Evolutionary conservation across 2,329 filamentous ascomycete species (phyloP).

Genomic region (Pseudogymnoascus sp.): DNA sequence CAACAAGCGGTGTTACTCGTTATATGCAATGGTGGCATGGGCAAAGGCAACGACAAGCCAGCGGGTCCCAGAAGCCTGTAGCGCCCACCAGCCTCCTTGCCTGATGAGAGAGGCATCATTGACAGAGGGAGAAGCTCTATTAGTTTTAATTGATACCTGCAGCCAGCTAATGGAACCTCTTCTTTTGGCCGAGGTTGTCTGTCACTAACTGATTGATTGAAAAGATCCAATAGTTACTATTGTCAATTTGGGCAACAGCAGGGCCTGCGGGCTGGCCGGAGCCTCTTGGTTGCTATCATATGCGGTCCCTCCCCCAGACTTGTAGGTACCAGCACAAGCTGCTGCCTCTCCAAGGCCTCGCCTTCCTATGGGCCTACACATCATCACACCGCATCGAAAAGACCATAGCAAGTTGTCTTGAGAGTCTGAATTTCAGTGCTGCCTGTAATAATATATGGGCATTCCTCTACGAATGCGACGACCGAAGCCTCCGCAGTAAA

Average conservation of each 20-base stretch:
- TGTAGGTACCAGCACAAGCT: not conserved
- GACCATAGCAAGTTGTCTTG: not conserved
- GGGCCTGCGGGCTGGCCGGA: not conserved
- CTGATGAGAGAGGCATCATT: too few species aligned
- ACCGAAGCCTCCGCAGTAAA: not conserved
- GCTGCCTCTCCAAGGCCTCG: not conserved
- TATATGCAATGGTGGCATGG: too few species aligned
- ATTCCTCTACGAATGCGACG: not conserved
- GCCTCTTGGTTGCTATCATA: not conserved
- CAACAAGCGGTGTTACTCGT: too few species aligned
- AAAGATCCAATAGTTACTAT: too few species aligned
- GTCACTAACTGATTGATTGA: too few species aligned
- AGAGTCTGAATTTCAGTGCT: not conserved
- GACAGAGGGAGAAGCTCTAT: too few species aligned
- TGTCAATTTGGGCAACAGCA: not conserved
- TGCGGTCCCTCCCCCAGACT: not conserved
- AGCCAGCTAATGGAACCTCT: too few species aligned
- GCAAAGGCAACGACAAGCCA: too few species aligned
- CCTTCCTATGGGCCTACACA: not conserved
- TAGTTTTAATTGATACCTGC: too few species aligned
- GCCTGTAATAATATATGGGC: not conserved
- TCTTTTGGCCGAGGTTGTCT: too few species aligned
- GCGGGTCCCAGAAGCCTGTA: too few species aligned
- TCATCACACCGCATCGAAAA: not conserved
- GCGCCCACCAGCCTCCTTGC: too few species aligned